Conservation (phyloP, 371 early-diverging fungal genomes). For the Gilbertella persicaria region DNA sequence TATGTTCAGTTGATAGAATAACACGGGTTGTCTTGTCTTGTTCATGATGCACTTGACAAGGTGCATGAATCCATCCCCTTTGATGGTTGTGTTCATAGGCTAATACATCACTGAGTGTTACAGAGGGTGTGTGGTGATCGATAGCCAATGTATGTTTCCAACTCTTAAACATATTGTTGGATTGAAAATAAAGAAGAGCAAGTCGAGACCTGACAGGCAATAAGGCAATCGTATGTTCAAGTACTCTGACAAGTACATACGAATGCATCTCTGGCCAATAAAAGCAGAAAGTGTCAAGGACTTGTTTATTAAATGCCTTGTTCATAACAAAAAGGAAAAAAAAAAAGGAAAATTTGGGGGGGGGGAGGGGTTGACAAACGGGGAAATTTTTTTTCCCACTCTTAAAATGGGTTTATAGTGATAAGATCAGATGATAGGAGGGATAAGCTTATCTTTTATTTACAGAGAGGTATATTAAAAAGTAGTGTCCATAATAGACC, state of each 20-base stretch:
- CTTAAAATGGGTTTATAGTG: background rate
- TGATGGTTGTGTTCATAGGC: constrained; percentile 4
- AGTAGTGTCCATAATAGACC: constrained; percentile 12
- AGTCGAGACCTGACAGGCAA: constrained; percentile 27
- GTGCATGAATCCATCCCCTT: constrained; percentile 26
- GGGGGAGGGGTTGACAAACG: background rate
- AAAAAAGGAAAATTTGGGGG: constrained; percentile 1
- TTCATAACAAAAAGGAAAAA: constrained; percentile 4
- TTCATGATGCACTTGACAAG: constrained; percentile 15
- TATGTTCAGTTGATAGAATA: constrained; percentile 8
- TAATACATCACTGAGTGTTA: constrained; percentile 20
- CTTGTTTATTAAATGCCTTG: constrained; percentile 2
- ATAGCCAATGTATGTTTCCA: constrained; percentile 14
- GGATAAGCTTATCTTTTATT: too few relatives aligned
- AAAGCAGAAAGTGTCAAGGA: constrained; percentile 36
- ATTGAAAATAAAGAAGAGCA: constrained; percentile 37
- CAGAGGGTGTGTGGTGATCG: background rate
- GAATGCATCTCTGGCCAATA: constrained; percentile 35
- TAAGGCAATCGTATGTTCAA: constrained; percentile 31
- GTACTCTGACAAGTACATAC: constrained; percentile 32
- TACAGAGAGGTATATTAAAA: background rate
- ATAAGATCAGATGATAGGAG: constrained; percentile 4
- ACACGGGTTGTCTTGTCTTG: constrained; percentile 6
- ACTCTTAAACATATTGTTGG: constrained; percentile 23
- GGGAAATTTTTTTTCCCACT: too few relatives aligned